These are phyloP conservation scores for Purpureocillium takamizusanense DNA, from an alignment of 2,329 filamentous ascomycete genomes.

Conservation along the genomic window DNA sequence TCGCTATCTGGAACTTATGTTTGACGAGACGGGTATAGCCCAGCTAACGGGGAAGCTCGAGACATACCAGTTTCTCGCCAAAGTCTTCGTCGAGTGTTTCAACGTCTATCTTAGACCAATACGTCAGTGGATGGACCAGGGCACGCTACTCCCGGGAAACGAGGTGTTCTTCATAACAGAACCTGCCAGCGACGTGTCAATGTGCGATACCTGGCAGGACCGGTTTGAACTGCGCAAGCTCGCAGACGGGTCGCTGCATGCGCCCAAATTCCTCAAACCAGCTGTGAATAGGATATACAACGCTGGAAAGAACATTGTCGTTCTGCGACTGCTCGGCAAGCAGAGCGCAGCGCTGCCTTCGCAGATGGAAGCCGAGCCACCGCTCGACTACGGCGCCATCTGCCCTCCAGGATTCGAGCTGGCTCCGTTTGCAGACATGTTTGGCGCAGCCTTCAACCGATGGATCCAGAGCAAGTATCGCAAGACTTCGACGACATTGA, in stretches of 20 bases:
- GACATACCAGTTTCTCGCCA: constrained; percentile 54
- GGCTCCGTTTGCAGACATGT: constrained; percentile 65
- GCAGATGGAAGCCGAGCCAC: constrained; percentile 27
- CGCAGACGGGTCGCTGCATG: constrained; percentile 50
- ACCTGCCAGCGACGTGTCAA: constrained; percentile 43
- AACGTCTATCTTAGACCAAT: constrained; percentile 75
- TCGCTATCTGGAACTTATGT: constrained; percentile 70
- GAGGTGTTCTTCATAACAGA: constrained; percentile 69
- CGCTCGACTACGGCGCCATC: constrained; percentile 48
- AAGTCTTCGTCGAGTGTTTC: constrained; percentile 73
- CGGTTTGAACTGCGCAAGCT: constrained; percentile 60
- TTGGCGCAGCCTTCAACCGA: constrained; percentile 59
- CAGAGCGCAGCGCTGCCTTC: constrained; percentile 26
- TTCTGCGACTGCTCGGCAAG: constrained; percentile 64
- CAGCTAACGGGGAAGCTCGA: constrained; percentile 59
- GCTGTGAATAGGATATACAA: constrained; percentile 68
- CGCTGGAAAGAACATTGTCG: constrained; percentile 79
- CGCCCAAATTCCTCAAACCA: constrained; percentile 66
- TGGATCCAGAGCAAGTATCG: constrained; percentile 72
- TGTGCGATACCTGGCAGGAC: constrained; percentile 65
- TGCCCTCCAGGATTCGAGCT: constrained; percentile 39
- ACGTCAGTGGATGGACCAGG: constrained; percentile 74
- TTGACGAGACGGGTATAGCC: constrained; percentile 56
- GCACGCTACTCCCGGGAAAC: constrained; percentile 56
- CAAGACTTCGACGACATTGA: constrained; percentile 57